A percentile compares a stretch with the other conserved stretches of the same genome.
Evolutionary conservation across 345 rosid genomes (phyloP).

Genomic region (Lepidium didymum): DNA sequence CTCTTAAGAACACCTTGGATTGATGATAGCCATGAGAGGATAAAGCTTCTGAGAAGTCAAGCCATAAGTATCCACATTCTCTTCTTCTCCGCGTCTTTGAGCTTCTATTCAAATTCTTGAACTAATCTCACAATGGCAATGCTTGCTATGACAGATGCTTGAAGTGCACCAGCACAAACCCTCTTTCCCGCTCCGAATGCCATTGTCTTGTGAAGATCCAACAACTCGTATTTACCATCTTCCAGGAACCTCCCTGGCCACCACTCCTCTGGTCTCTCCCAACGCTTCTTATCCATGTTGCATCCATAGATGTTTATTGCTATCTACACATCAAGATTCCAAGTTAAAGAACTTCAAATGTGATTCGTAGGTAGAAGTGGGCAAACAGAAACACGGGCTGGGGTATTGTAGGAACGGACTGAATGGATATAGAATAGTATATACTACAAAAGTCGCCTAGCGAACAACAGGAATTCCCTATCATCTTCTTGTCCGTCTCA

Average conservation of each 20-base stretch:
- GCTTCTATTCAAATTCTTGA: constrained; percentile 74
- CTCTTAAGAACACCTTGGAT: constrained; percentile 37
- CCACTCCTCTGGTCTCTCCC: constrained; percentile 71
- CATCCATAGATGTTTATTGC: constrained; percentile 85
- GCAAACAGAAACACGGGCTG: not conserved
- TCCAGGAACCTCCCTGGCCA: constrained; percentile 69
- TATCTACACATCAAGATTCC: constrained; percentile 43
- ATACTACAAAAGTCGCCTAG: too few species aligned
- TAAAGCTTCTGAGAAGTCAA: constrained; percentile 68
- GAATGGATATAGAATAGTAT: not conserved
- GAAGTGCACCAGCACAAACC: constrained; percentile 70
- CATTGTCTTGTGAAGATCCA: constrained; percentile 76
- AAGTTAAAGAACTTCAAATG: not conserved
- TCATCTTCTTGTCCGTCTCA: not conserved
- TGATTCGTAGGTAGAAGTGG: not conserved
- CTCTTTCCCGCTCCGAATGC: constrained; percentile 89
- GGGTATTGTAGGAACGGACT: not conserved
- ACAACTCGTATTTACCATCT: constrained; percentile 34
- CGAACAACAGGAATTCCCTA: too few species aligned
- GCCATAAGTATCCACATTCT: constrained; percentile 54
- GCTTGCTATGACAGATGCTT: constrained; percentile 53
- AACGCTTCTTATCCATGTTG: constrained; percentile 72
- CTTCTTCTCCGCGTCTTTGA: constrained; percentile 60
- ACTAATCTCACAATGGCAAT: constrained; percentile 61
- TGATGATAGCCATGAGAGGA: constrained; percentile 54